phyloP scores from a whole-genome alignment of 73 alveolate species.

The Effrenium voratum region DNA sequence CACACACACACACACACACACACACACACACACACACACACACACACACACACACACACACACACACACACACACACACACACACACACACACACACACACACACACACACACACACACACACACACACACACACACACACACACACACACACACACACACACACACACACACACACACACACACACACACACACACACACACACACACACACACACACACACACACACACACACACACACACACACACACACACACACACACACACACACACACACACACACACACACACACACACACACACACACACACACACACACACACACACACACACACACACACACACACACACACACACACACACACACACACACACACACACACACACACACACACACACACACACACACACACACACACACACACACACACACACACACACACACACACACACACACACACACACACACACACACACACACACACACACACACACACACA shows the following conservation, averaged over 20 bases:
- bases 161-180: constrained; percentile 51
- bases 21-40: constrained; percentile 62
- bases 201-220: constrained; percentile 68
- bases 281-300: constrained; percentile 59
- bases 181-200: constrained; percentile 52
- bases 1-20: constrained; percentile 63
- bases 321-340: constrained; percentile 76
- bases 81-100: constrained; percentile 58
- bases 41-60: constrained; percentile 62
- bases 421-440: constrained; percentile 86
- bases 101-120: constrained; percentile 58
- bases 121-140: constrained; percentile 58
- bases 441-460: constrained; percentile 84
- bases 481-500: constrained; percentile 88
- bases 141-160: constrained; percentile 58
- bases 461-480: constrained; percentile 86
- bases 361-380: constrained; percentile 86
- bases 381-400: constrained; percentile 86
- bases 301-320: constrained; percentile 82
- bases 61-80: constrained; percentile 58
- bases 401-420: constrained; percentile 88
- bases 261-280: constrained; percentile 81
- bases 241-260: constrained; percentile 54
- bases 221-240: constrained; percentile 70
- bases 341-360: constrained; percentile 77